Conservation (phyloP, 352 stramenopile species). For the Albugo laibachii region DNA sequence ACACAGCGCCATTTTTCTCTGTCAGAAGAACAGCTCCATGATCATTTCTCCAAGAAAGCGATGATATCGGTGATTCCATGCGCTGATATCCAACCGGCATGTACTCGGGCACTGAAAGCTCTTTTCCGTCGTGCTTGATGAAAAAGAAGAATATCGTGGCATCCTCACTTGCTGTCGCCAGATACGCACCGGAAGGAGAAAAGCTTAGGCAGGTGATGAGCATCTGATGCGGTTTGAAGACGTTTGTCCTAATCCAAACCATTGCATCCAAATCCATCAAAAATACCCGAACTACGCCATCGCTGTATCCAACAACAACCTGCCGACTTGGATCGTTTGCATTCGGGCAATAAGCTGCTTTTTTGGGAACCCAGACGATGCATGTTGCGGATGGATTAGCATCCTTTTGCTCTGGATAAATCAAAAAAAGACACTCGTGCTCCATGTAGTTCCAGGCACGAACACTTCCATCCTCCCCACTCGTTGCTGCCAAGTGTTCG, state of each 20-base stretch:
- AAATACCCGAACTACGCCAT: slow-evolving; percentile 69
- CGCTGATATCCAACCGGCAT: slow-evolving; percentile 58
- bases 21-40: slow-evolving; percentile 46
- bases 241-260: slow-evolving; percentile 37
- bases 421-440: slow-evolving; percentile 5
- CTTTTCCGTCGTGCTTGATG: slow-evolving; percentile 23
- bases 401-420: not conserved
- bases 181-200: slow-evolving; percentile 32
- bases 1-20: not conserved
- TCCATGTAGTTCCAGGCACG: slow-evolving; percentile 75
- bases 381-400: slow-evolving; percentile 15
- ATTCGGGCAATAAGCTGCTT: not conserved
- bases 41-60: slow-evolving; percentile 50
- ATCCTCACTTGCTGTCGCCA: slow-evolving; percentile 67
- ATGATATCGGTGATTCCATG: slow-evolving; percentile 11
- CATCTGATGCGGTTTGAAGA: slow-evolving; percentile 79
- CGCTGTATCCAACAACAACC: slow-evolving; percentile 75
- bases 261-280: slow-evolving; percentile 28
- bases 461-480: slow-evolving; percentile 70
- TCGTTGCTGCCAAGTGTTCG: slow-evolving; percentile 72
- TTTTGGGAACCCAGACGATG: slow-evolving; percentile 50
- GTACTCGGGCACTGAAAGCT: slow-evolving; percentile 35
- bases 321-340: slow-evolving; percentile 21
- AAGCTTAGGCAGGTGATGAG: slow-evolving; percentile 50
- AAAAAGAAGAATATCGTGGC: slow-evolving; percentile 78